Conservation (phyloP, 208 protist species). For the Porcisia deanei region DNA sequence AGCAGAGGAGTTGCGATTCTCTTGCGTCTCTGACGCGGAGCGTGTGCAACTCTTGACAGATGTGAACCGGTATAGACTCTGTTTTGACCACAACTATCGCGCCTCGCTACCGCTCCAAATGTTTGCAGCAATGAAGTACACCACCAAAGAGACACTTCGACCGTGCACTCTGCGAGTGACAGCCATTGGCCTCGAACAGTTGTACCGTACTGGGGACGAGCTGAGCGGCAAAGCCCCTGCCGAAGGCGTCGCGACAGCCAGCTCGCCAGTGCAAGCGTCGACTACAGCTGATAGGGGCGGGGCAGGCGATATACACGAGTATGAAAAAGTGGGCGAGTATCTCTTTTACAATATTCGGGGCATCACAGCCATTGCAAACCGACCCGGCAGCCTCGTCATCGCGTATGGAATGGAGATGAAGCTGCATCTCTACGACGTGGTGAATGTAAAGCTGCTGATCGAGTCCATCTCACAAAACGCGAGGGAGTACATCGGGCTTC, state of each 20-base stretch:
- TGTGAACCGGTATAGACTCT: constrained; percentile 64
- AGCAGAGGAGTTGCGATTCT: constrained; percentile 71
- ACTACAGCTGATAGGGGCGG: background rate
- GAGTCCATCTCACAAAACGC: constrained; percentile 45
- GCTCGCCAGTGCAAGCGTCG: background rate
- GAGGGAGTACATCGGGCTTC: constrained; percentile 62
- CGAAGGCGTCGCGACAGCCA: background rate
- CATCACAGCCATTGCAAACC: constrained; percentile 48
- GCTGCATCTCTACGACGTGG: constrained; percentile 72
- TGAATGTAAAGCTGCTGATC: constrained; percentile 31
- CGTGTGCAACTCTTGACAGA: constrained; percentile 88
- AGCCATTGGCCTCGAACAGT: constrained; percentile 54
- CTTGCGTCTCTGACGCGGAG: constrained; percentile 43
- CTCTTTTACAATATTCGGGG: constrained; percentile 78
- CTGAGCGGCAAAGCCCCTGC: background rate
- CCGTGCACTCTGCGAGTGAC: constrained; percentile 60
- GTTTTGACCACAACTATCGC: constrained; percentile 56
- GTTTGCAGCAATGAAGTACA: constrained; percentile 67
- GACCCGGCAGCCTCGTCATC: constrained; percentile 62
- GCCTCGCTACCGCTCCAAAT: constrained; percentile 13
- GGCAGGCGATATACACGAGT: constrained; percentile 1
- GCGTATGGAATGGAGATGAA: constrained; percentile 73
- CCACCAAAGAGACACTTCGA: constrained; percentile 42
- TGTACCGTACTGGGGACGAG: background rate
- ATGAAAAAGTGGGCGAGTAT: constrained; percentile 63